Base-by-base conservation (phyloP, 352 stramenopile species). In the Pythium rishiriense region DNA sequence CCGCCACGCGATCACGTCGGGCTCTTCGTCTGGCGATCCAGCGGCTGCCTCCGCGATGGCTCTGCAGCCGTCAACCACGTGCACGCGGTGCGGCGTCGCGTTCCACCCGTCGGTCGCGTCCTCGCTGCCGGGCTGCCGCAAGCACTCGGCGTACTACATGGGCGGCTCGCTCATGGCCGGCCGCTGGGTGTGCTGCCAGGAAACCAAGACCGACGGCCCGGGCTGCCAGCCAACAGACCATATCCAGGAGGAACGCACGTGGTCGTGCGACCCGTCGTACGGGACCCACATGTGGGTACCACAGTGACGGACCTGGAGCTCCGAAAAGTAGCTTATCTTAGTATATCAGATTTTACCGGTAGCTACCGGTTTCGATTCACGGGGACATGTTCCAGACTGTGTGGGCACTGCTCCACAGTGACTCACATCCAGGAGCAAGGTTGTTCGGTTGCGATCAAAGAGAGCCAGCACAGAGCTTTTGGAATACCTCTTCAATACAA, bases 171-270 rank as follows among this genome's bases (percentile, higher is more conserved):
- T 85, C 17, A 52, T 88, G 28, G 66, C 76, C 6, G 73, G 79
- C 0, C 68, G 73, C 22, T 88, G 79, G 79, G 66, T 78, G 14
- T 88, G 77, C 60, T 88, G 79, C 47, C 68, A 79, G 28, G 76
- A 87, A 39, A 72, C 64, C 2, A 55, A 61, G 17, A 22, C 25
- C 1, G 54, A 83, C 28, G 79, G 75, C 0, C 55, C 70, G 8
- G 76, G 73, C 28, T 88, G 76, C 22, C 37, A 76, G 2, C 59
- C 69, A 22, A 58, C 64, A 1, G 53, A 66, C 24, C 79, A 88
- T 52, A 81, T 74, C 33, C 57, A 54, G 0, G 51, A 25, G 9
- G 14, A 28, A 24, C 75, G 76, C 19, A 52, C 17, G 24, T 88
- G 75, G 77, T 77, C 62, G 0, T 14, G 43, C 15, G 73, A 86